These are phyloP conservation scores for Botrytis tulipae DNA, from an alignment of 2,329 filamentous ascomycete species.

Conservation along the genomic window DNA sequence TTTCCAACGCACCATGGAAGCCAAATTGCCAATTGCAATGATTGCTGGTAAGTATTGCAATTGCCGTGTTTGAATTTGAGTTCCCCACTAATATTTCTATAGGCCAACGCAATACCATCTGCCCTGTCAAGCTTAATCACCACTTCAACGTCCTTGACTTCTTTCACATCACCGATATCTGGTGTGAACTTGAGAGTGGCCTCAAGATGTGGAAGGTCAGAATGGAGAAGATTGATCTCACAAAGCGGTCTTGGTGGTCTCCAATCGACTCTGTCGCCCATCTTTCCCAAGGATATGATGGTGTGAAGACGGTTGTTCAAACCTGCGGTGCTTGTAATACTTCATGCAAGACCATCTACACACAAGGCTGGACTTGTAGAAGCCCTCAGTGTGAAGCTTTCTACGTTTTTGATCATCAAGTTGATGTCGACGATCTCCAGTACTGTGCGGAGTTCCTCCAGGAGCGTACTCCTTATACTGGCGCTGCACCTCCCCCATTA, in stretches of 20 bases:
- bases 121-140: constrained; percentile 52
- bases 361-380: constrained; percentile 59
- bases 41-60: constrained; percentile 48
- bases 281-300: constrained; percentile 10
- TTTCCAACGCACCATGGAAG: constrained; percentile 44
- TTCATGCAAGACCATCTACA: constrained; percentile 43
- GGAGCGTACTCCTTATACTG: constrained; percentile 47
- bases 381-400: constrained; percentile 51
- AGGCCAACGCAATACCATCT: constrained; percentile 50
- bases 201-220: constrained; percentile 53
- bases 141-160: constrained; percentile 65
- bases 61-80: not conserved
- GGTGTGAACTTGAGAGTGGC: constrained; percentile 55
- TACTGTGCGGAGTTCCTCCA: constrained; percentile 60
- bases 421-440: constrained; percentile 39
- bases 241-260: constrained; percentile 58
- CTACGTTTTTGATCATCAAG: constrained; percentile 41
- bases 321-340: constrained; percentile 45
- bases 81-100: constrained; percentile 34
- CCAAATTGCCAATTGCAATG: constrained; percentile 52
- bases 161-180: constrained; percentile 67
- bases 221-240: constrained; percentile 60
- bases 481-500: constrained; percentile 40
- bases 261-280: constrained; percentile 26
- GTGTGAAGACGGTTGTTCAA: constrained; percentile 27